Percentiles rank a stretch among this genome's conserved stretches.
Conservation (phyloP, 805 yeast species). For the Nakazawaea pomicola region DNA sequence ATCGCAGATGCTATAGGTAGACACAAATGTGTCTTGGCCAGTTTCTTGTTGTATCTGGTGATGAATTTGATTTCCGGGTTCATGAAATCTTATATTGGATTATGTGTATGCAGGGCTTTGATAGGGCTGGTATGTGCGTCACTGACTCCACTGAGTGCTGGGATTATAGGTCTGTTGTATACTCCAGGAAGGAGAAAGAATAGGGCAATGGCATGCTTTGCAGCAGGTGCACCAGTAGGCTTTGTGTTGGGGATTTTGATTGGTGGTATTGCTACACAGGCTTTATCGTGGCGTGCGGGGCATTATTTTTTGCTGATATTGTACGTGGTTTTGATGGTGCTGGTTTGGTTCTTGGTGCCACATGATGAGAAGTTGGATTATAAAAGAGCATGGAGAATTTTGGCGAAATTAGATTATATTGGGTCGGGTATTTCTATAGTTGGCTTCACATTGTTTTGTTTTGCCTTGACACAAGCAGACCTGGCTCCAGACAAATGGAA, state of each 20-base stretch:
- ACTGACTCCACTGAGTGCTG: constrained; percentile 47
- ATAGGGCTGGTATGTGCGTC: too few species aligned
- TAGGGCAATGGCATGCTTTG: constrained; percentile 35
- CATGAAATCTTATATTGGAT: too few species aligned
- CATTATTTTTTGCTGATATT: constrained; percentile 37
- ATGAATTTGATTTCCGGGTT: too few species aligned
- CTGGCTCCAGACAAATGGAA: constrained; percentile 37
- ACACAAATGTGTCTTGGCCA: too few species aligned
- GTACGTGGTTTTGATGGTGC: constrained; percentile 20
- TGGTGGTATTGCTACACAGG: constrained; percentile 38
- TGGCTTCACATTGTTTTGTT: constrained; percentile 37
- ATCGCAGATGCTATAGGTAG: too few species aligned
- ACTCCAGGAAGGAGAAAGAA: constrained; percentile 35
- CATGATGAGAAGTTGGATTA: constrained; percentile 26
- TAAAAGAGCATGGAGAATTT: constrained; percentile 22
- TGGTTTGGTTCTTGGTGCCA: constrained; percentile 27
- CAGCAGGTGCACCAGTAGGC: constrained; percentile 46
- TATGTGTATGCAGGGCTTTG: too few species aligned
- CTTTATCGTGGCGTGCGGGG: constrained; percentile 36
- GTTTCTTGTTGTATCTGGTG: too few species aligned
- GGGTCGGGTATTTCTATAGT: constrained; percentile 37
- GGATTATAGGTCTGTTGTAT: constrained; percentile 38
- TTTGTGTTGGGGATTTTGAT: constrained; percentile 36
- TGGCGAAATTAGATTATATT: constrained; percentile 29
- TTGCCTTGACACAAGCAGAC: constrained; percentile 39